Conservation (phyloP, 2,329 filamentous ascomycete species). For the Ciborinia camelliae region DNA sequence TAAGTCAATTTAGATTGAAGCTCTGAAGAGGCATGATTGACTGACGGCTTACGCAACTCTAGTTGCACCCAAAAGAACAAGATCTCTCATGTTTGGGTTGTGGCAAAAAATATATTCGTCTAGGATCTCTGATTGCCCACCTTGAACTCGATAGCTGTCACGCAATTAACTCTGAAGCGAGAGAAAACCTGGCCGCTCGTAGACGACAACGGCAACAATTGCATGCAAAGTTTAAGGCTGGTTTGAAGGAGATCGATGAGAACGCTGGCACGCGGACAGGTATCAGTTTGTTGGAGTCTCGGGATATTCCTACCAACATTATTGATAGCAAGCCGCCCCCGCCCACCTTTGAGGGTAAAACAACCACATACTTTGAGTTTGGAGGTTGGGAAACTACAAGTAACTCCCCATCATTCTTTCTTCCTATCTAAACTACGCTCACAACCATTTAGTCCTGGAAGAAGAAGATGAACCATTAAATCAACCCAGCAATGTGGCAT, state of each 20-base stretch:
- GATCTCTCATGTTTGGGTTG: slow-evolving; percentile 13
- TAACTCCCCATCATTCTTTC: neutral
- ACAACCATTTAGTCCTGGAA: slow-evolving; percentile 7
- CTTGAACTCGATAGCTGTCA: slow-evolving; percentile 15
- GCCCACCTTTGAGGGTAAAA: neutral
- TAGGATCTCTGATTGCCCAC: slow-evolving; percentile 18
- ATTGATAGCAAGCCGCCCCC: neutral
- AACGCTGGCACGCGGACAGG: neutral
- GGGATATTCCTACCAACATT: neutral
- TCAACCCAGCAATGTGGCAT: neutral
- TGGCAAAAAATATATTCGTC: slow-evolving; percentile 8
- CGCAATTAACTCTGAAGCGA: slow-evolving; percentile 1
- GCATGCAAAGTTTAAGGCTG: slow-evolving; percentile 12
- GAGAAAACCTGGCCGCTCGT: slow-evolving; percentile 2
- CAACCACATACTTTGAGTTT: neutral
- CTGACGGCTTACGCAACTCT: neutral
- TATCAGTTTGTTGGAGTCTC: neutral
- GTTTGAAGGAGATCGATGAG: slow-evolving; percentile 4
- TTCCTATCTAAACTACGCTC: neutral
- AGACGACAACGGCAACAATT: slow-evolving; percentile 17
- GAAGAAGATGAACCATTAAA: slow-evolving; percentile 8
- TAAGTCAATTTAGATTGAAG: neutral
- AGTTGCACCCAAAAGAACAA: slow-evolving; percentile 19
- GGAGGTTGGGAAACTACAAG: slow-evolving; percentile 15
- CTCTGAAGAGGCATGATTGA: neutral